Evolutionary conservation across 1,284 basidiomycete species (phyloP).

Genomic region (Cryptococcus hybrid): DNA sequence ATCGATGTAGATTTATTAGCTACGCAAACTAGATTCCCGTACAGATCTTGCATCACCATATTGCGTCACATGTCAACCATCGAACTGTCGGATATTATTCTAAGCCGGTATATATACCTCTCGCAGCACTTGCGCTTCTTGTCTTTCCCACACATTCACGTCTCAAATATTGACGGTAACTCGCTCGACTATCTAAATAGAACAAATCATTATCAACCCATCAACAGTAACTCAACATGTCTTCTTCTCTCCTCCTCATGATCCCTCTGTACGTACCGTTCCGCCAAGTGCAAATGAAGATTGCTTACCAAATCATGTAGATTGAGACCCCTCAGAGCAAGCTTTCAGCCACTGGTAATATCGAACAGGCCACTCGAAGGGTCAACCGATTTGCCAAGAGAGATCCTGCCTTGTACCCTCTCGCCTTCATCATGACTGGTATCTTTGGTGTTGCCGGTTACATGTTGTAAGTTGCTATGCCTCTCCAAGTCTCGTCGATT

Average conservation of each 20-base stretch:
- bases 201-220: neutral
- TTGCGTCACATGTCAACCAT: too few relatives aligned
- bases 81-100: too few relatives aligned
- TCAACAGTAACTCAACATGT: conserved; percentile 2
- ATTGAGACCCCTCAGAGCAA: neutral
- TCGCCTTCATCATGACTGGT: conserved; percentile 43
- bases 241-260: conserved; percentile 20
- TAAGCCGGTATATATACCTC: too few relatives aligned
- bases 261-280: conserved; percentile 11
- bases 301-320: neutral
- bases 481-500: too few relatives aligned
- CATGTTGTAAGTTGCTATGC: conserved; percentile 37
- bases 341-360: conserved; percentile 34
- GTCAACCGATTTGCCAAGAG: conserved; percentile 50
- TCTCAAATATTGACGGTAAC: neutral
- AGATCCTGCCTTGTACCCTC: conserved; percentile 50
- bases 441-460: conserved; percentile 46
- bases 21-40: too few relatives aligned
- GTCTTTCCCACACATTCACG: neutral
- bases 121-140: too few relatives aligned
- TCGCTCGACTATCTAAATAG: neutral
- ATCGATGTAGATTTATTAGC: too few relatives aligned
- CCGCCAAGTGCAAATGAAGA: neutral
- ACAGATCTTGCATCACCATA: too few relatives aligned
- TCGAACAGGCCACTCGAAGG: conserved; percentile 40